These are phyloP conservation scores for Botrytis porri DNA, from an alignment of 2,329 filamentous ascomycete species.

Conservation along the genomic window DNA sequence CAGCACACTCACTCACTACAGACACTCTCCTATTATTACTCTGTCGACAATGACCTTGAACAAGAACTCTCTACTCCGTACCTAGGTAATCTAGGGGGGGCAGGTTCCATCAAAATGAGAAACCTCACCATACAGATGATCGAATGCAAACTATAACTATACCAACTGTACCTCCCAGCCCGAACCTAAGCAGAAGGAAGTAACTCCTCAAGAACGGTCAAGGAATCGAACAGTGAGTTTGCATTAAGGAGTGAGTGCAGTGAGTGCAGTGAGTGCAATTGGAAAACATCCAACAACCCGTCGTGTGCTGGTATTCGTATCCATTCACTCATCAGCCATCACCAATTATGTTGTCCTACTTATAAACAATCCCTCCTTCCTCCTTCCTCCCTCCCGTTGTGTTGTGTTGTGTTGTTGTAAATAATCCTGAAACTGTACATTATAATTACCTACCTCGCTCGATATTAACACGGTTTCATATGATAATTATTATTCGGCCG, in stretches of 20 bases:
- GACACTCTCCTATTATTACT: neutral
- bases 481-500: neutral
- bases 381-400: neutral
- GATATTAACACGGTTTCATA: constrained; percentile 21
- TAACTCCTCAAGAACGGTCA: neutral
- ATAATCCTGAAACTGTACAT: neutral
- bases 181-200: neutral
- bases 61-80: neutral
- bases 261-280: neutral
- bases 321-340: neutral
- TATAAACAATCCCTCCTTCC: neutral
- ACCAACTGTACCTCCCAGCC: neutral
- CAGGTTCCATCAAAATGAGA: neutral
- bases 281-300: neutral
- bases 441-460: neutral
- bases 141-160: neutral
- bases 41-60: neutral
- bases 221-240: neutral
- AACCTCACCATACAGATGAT: neutral
- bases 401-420: neutral
- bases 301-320: neutral
- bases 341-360: neutral
- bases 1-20: neutral
- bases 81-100: neutral
- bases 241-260: neutral